Percentiles rank a stretch among this genome's conserved stretches.
phyloP scores from a whole-genome alignment of 805 yeast species.

The Hyphopichia homilentoma region DNA sequence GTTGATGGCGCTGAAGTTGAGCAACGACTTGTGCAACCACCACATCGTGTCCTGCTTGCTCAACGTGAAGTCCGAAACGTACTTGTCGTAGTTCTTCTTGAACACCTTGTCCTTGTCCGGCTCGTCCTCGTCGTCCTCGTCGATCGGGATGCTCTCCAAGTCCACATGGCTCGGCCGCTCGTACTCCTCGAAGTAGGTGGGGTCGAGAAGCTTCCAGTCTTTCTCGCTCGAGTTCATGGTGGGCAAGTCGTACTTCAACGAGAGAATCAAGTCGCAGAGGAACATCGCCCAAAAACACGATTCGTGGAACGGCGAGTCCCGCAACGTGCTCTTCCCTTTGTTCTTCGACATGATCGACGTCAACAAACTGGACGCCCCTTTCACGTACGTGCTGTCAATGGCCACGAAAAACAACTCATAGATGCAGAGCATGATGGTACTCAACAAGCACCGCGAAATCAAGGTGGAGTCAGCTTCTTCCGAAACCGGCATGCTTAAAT shows the following conservation, averaged over 20 bases:
- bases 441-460: constrained; percentile 32
- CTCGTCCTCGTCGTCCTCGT: constrained; percentile 7
- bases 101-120: constrained; percentile 1
- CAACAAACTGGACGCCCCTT: constrained; percentile 33
- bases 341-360: constrained; percentile 22
- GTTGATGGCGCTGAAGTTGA: constrained; percentile 24
- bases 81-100: constrained; percentile 1
- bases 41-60: constrained; percentile 19
- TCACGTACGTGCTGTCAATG: constrained; percentile 33
- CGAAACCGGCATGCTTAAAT: constrained; percentile 22
- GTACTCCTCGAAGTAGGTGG: constrained; percentile 22
- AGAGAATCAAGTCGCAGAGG: constrained; percentile 31
- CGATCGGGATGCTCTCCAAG: neutral
- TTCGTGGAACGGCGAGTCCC: constrained; percentile 25
- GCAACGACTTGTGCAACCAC: constrained; percentile 33
- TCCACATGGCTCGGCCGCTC: constrained; percentile 4
- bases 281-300: constrained; percentile 36
- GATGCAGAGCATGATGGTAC: constrained; percentile 34
- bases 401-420: constrained; percentile 38
- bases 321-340: constrained; percentile 17
- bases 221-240: constrained; percentile 27
- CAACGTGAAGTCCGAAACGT: constrained; percentile 7
- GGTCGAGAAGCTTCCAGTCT: constrained; percentile 32
- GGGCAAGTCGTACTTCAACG: constrained; percentile 28
- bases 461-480: constrained; percentile 23